A percentile compares a stretch with the other conserved stretches of the same genome.
Conservation (phyloP, 2,329 filamentous ascomycete species). For the Metarhizium rileyi region DNA sequence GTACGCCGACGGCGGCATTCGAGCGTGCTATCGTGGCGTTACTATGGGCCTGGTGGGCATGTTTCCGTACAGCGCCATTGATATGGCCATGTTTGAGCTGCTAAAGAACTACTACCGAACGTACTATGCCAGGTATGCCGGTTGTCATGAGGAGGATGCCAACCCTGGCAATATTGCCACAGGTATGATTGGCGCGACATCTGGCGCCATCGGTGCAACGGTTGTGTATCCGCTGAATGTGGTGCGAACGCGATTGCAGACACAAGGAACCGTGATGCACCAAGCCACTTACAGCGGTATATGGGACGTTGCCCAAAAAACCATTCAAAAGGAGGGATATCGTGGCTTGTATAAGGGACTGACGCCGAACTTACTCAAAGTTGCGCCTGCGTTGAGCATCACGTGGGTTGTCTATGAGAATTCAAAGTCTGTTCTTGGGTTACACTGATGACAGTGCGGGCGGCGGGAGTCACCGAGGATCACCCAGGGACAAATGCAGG, state of each 20-base stretch:
- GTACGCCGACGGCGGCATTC: slow-evolving; percentile 64
- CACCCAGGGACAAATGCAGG: neutral
- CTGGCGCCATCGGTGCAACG: slow-evolving; percentile 85
- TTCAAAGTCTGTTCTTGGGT: slow-evolving; percentile 60
- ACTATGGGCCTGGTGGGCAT: slow-evolving; percentile 92
- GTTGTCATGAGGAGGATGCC: slow-evolving; percentile 76
- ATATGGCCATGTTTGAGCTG: slow-evolving; percentile 90
- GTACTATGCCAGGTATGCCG: slow-evolving; percentile 58
- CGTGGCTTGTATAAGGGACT: slow-evolving; percentile 89
- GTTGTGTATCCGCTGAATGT: slow-evolving; percentile 94
- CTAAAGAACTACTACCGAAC: slow-evolving; percentile 66
- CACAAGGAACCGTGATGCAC: slow-evolving; percentile 88
- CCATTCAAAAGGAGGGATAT: slow-evolving; percentile 70
- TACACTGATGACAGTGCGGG: slow-evolving; percentile 26
- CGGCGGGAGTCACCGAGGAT: neutral
- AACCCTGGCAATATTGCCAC: slow-evolving; percentile 73
- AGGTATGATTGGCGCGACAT: slow-evolving; percentile 81
- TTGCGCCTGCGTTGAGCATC: slow-evolving; percentile 91
- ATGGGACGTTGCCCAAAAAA: slow-evolving; percentile 77
- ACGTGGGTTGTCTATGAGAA: slow-evolving; percentile 93
- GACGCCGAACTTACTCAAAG: slow-evolving; percentile 91
- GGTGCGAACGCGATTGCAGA: slow-evolving; percentile 82
- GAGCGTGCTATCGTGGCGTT: slow-evolving; percentile 80
- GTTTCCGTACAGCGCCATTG: slow-evolving; percentile 96
- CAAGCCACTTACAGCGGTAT: slow-evolving; percentile 85